Conservation (phyloP, 352 stramenopile genomes). For the Peronospora destructor region DNA sequence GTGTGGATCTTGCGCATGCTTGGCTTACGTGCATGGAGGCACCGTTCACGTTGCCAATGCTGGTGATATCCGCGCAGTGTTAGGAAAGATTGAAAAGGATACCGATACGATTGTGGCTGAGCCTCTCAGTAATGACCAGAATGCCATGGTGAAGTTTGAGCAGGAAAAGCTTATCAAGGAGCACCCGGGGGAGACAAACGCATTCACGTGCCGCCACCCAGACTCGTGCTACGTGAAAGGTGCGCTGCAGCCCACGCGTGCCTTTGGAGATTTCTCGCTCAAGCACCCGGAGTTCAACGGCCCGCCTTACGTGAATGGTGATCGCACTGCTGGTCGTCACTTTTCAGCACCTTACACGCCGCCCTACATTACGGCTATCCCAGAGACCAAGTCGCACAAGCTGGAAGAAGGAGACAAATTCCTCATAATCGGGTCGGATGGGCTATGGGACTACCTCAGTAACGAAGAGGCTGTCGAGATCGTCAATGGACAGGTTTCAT, state of each 20-base stretch:
- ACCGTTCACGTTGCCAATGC: conserved; percentile 84
- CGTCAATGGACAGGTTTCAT: conserved; percentile 57
- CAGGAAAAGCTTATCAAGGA: conserved; percentile 78
- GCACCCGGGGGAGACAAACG: conserved; percentile 86
- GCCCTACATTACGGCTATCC: conserved; percentile 89
- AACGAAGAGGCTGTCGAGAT: conserved; percentile 93
- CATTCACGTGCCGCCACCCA: conserved; percentile 86
- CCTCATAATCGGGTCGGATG: conserved; percentile 94
- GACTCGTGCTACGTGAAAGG: conserved; percentile 92
- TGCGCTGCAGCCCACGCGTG: conserved; percentile 83
- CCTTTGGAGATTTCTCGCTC: conserved; percentile 89
- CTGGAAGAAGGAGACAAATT: conserved; percentile 89
- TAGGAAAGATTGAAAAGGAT: conserved; percentile 50
- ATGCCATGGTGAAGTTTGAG: conserved; percentile 84
- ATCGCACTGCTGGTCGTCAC: conserved; percentile 81
- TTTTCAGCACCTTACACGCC: conserved; percentile 86
- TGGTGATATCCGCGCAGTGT: conserved; percentile 76
- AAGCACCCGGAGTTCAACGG: conserved; percentile 93
- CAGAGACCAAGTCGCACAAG: conserved; percentile 67
- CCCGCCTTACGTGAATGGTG: conserved; percentile 62
- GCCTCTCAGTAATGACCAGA: conserved; percentile 88
- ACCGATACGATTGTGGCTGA: conserved; percentile 42
- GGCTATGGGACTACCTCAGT: conserved; percentile 95
- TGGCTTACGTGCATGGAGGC: conserved; percentile 70
- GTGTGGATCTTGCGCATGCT: conserved; percentile 83